Conservation (phyloP, 2,329 filamentous ascomycete species). For the Lecanosticta acicola region DNA sequence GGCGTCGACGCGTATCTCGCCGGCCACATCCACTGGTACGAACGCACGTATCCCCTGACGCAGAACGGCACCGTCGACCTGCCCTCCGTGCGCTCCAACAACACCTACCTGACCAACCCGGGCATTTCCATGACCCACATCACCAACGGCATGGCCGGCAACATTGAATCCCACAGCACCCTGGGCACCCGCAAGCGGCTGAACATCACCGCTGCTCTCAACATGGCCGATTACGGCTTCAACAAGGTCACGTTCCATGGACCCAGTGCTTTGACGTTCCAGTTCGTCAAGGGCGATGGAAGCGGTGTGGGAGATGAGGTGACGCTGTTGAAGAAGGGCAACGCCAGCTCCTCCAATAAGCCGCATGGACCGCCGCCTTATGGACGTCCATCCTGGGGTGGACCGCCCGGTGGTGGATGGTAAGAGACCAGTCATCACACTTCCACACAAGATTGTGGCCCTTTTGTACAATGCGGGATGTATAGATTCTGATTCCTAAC, state of each 20-base stretch:
- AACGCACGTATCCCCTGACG: constrained; percentile 39
- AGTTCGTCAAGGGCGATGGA: constrained; percentile 41
- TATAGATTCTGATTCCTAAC: too few relatives aligned
- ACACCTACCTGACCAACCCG: constrained; percentile 46
- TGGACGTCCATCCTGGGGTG: background rate
- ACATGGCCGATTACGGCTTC: constrained; percentile 46
- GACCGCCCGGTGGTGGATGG: background rate
- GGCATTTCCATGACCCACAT: constrained; percentile 48
- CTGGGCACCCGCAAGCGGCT: constrained; percentile 31
- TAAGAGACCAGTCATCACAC: too few relatives aligned
- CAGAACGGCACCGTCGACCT: constrained; percentile 40
- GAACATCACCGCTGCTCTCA: constrained; percentile 43
- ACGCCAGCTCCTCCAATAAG: too few relatives aligned
- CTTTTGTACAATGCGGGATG: too few relatives aligned
- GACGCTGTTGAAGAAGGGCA: constrained; percentile 20
- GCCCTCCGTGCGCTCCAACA: constrained; percentile 41
- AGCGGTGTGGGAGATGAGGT: constrained; percentile 21
- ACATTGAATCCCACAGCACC: constrained; percentile 47
- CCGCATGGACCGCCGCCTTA: background rate
- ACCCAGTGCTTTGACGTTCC: constrained; percentile 39
- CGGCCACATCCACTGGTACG: constrained; percentile 46
- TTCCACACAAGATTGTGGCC: too few relatives aligned
- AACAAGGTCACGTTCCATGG: constrained; percentile 44
- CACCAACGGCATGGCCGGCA: constrained; percentile 51
- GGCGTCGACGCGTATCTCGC: constrained; percentile 44